phyloP scores from a whole-genome alignment of 192 early-diverging fungal genomes.

The Rhizophagus clarus region DNA sequence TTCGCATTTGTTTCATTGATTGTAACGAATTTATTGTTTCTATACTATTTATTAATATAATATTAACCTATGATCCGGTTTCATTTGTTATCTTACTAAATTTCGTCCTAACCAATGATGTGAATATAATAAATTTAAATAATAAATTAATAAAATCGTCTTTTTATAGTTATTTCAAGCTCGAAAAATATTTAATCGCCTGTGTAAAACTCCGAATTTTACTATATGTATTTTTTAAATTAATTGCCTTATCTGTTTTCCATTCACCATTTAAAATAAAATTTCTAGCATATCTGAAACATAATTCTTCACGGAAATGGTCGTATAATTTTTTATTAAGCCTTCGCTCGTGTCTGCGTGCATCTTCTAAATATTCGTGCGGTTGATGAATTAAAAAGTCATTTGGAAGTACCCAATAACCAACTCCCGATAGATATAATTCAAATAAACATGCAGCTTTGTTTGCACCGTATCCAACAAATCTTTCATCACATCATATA shows the following conservation, averaged over 20 bases:
- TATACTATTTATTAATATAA: too few relatives aligned
- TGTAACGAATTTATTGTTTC: too few relatives aligned
- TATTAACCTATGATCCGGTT: too few relatives aligned
- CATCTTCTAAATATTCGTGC: constrained; percentile 59
- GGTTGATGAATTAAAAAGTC: constrained; percentile 64
- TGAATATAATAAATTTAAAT: too few relatives aligned
- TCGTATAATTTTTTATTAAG: constrained; percentile 60
- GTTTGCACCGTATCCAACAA: constrained; percentile 65
- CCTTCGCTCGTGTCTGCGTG: constrained; percentile 58
- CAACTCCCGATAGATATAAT: constrained; percentile 59
- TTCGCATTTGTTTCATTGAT: too few relatives aligned
- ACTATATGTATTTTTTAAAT: constrained; percentile 51
- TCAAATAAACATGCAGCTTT: constrained; percentile 65
- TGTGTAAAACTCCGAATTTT: constrained; percentile 56
- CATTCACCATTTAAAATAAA: constrained; percentile 46
- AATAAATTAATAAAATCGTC: too few relatives aligned
- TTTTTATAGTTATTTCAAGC: not conserved
- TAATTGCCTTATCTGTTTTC: constrained; percentile 44
- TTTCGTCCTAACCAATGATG: too few relatives aligned
- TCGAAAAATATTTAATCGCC: constrained; percentile 38
- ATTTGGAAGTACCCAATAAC: constrained; percentile 58
- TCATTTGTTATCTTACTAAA: too few relatives aligned
- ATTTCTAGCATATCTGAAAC: constrained; percentile 50
- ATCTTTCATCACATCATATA: constrained; percentile 60
- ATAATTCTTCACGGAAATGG: constrained; percentile 57